These are phyloP conservation scores for Pleurotus cornucopiae DNA, from an alignment of 768 basidiomycete species.

Conservation along the genomic window DNA sequence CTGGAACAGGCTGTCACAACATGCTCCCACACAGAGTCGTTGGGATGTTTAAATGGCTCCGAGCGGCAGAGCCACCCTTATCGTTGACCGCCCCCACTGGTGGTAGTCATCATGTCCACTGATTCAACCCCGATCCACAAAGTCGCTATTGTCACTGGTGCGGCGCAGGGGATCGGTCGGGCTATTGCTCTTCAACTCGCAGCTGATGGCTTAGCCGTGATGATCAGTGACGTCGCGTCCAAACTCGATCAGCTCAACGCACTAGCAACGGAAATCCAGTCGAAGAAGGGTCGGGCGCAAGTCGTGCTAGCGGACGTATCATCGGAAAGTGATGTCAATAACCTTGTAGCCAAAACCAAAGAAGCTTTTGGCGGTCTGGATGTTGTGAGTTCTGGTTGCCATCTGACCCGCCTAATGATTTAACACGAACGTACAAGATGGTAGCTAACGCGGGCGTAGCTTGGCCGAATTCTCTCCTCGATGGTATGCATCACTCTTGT, in stretches of 20 bases:
- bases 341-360: constrained; percentile 16
- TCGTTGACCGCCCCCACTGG: no score
- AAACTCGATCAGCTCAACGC: constrained; percentile 12
- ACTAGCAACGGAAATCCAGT: constrained; percentile 16
- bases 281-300: constrained; percentile 6
- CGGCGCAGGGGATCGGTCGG: constrained; percentile 34
- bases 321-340: constrained; percentile 18
- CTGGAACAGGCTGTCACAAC: no score
- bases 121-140: neutral
- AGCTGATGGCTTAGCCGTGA: constrained; percentile 31
- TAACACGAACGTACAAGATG: constrained; percentile 15
- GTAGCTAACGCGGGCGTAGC: constrained; percentile 24
- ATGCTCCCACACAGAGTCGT: no score
- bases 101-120: neutral
- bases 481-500: constrained; percentile 10
- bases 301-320: constrained; percentile 19
- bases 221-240: constrained; percentile 27
- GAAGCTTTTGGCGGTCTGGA: constrained; percentile 14
- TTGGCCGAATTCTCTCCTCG: constrained; percentile 8
- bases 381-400: constrained; percentile 8
- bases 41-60: no score
- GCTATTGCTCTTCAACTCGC: constrained; percentile 38
- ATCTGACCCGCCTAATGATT: no score
- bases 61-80: no score
- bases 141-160: constrained; percentile 33